Base-by-base conservation (phyloP, 495 filamentous ascomycete species). In the Aspergillus sclerotiicarbonarius region DNA sequence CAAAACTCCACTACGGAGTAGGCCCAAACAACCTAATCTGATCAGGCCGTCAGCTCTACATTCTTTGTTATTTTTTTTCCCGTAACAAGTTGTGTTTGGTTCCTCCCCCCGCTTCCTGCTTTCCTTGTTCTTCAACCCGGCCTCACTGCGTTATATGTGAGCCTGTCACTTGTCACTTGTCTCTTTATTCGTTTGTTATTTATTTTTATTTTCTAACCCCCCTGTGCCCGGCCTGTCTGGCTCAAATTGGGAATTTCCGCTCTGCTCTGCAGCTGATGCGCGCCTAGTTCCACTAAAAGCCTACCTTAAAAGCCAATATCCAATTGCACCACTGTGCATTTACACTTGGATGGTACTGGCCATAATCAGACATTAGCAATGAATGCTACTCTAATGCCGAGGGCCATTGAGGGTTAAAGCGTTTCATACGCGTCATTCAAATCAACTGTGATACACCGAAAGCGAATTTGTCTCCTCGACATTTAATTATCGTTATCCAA, bases 1-100 rank as follows among this genome's bases (percentile, higher is more conserved):
- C 58, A 53, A 60, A 60, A 31, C 35, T 60, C 52, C 53, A 32
- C 52, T 29, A 13, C 13, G 9, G n/a, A n/a, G 37, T 41, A 56
- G 37, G 53, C 59, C 61, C 49, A 53, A 56, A 54, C 58, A 52
- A 16, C 30, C 37, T 43, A 44, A 25, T 31, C 35, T 35, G 39
- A 46, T 47, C 31, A 57, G 54, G 46, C 48, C 51, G 60, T 37
- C 43, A 37, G 54, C 37, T 57, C 41, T 46, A 50, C 13, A 32
- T 51, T 21, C 51, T 47, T 59, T 48, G 37, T 21, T 25, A 30
- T 15, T 41, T 46, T 18, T 5, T 37, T 44, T n/a, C n/a, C 21
- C 49, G n/a, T 53, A 15, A 15, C 52, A 30, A n/a, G 16, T 44
- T 21, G 44, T 44, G 20, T 48, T 46, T 31, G 15, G 5, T 53